These are phyloP conservation scores for Lipomyces orientalis DNA, from an alignment of 805 yeast species.

Conservation along the genomic window DNA sequence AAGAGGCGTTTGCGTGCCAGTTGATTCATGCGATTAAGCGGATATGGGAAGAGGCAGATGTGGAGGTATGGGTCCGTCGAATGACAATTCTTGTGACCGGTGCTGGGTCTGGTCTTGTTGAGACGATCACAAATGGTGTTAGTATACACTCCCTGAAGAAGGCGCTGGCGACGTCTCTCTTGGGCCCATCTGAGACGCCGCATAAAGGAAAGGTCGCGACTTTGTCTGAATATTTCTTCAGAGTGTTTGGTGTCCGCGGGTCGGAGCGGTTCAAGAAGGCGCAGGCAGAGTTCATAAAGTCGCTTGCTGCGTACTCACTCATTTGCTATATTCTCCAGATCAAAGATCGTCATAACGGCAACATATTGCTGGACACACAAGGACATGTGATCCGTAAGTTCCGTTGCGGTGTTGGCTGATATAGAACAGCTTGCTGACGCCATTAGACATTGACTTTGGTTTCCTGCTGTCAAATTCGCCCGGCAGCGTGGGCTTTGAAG, in stretches of 20 bases:
- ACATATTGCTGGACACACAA: conserved; percentile 91
- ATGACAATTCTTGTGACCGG: conserved; percentile 94
- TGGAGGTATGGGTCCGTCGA: conserved; percentile 87
- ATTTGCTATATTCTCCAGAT: conserved; percentile 89
- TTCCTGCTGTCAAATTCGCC: conserved; percentile 92
- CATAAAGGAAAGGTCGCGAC: conserved; percentile 69
- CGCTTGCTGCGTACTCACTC: conserved; percentile 92
- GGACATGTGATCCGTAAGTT: conserved; percentile 76
- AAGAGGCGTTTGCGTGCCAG: conserved; percentile 98
- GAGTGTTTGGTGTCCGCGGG: conserved; percentile 70
- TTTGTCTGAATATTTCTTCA: conserved; percentile 75
- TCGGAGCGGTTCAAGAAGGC: conserved; percentile 67
- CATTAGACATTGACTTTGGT: conserved; percentile 86
- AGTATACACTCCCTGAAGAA: conserved; percentile 94
- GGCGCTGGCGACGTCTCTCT: conserved; percentile 78
- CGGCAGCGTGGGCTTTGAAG: conserved; percentile 95
- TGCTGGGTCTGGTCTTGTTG: conserved; percentile 88
- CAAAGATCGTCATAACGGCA: conserved; percentile 98
- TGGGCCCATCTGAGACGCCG: conserved; percentile 69
- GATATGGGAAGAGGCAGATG: conserved; percentile 74
- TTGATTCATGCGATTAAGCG: conserved; percentile 83
- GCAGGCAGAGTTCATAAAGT: conserved; percentile 80
- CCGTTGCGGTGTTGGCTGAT: background rate
- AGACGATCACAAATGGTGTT: conserved; percentile 92
- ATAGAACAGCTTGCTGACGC: background rate